Conservation (phyloP, 2,329 filamentous ascomycete genomes). For the Penicillium italicum region DNA sequence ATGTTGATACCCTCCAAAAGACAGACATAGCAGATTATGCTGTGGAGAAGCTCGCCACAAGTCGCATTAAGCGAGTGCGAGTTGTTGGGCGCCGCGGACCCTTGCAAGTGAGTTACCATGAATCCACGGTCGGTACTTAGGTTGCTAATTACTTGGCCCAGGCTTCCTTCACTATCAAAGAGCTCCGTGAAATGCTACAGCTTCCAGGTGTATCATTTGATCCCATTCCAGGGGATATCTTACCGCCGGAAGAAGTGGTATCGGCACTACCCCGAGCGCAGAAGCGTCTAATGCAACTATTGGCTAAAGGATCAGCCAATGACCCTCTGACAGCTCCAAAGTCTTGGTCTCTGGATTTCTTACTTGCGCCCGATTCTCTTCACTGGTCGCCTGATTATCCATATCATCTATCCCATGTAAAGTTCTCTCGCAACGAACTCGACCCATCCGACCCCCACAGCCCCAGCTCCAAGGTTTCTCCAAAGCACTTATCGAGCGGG, state of each 20-base stretch:
- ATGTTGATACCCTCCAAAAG: slow-evolving; percentile 67
- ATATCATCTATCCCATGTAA: slow-evolving; percentile 58
- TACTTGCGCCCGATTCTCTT: slow-evolving; percentile 73
- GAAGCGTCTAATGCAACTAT: slow-evolving; percentile 73
- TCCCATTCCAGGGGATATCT: slow-evolving; percentile 61
- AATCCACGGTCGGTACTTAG: not conserved
- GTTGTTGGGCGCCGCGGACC: slow-evolving; percentile 88
- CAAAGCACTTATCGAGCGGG: slow-evolving; percentile 50
- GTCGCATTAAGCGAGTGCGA: slow-evolving; percentile 72
- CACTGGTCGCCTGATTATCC: slow-evolving; percentile 47
- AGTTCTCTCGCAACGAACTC: slow-evolving; percentile 58
- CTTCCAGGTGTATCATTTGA: slow-evolving; percentile 69
- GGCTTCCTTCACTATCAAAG: slow-evolving; percentile 94
- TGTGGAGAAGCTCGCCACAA: slow-evolving; percentile 67
- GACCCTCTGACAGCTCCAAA: slow-evolving; percentile 52
- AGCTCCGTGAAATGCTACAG: slow-evolving; percentile 81
- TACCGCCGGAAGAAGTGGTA: slow-evolving; percentile 60
- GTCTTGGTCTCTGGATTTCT: slow-evolving; percentile 81
- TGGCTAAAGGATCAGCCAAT: slow-evolving; percentile 68
- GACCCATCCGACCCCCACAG: slow-evolving; percentile 52
- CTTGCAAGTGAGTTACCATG: slow-evolving; percentile 61
- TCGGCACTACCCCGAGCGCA: slow-evolving; percentile 70
- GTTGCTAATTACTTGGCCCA: slow-evolving; percentile 33
- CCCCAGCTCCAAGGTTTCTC: slow-evolving; percentile 45
- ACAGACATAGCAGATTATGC: slow-evolving; percentile 91